Percentiles rank a stretch among this genome's conserved stretches.
These are phyloP conservation scores for Scenedesmus sp. DNA, from an alignment of 163 green algal species.

Conservation along the genomic window DNA sequence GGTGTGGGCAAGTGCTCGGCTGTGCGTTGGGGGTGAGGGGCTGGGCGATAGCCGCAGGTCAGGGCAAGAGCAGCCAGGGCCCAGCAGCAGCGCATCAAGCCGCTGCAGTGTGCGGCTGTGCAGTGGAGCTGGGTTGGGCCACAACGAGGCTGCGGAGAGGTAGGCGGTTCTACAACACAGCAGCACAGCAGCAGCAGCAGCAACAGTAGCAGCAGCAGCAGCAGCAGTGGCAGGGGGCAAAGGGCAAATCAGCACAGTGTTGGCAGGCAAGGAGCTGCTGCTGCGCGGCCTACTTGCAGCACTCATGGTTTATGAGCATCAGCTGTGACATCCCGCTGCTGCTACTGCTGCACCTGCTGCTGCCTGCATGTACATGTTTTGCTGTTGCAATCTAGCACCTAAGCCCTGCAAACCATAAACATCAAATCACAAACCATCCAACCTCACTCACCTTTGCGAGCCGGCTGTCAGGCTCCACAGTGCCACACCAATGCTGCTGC, in stretches of 20 bases:
- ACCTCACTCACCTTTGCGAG: background rate
- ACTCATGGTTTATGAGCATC: background rate
- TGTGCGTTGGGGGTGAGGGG: too few species aligned
- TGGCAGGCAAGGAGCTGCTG: too few species aligned
- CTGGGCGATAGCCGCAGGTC: background rate
- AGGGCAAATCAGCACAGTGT: too few species aligned
- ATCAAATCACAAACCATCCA: background rate
- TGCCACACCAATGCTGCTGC: background rate
- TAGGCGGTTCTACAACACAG: background rate
- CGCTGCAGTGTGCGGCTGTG: background rate
- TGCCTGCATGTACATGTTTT: too few species aligned
- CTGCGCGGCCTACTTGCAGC: too few species aligned
- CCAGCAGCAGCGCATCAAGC: background rate
- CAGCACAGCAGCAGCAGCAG: background rate
- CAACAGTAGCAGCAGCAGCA: background rate
- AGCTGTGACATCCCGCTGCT: background rate
- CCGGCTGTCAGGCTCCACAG: slow-evolving; percentile 5
- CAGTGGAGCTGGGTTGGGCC: slow-evolving; percentile 2
- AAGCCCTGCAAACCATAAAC: too few species aligned
- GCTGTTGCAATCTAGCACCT: too few species aligned
- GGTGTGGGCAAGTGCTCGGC: background rate
- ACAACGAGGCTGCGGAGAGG: background rate
- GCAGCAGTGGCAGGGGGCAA: background rate
- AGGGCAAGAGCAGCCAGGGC: slow-evolving; percentile 11
- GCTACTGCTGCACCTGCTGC: background rate